Evolutionary conservation across 106 monocot species (phyloP), one percentile per base, ranked within the genome.

Genomic region (Phalaenopsis equestris): DNA sequence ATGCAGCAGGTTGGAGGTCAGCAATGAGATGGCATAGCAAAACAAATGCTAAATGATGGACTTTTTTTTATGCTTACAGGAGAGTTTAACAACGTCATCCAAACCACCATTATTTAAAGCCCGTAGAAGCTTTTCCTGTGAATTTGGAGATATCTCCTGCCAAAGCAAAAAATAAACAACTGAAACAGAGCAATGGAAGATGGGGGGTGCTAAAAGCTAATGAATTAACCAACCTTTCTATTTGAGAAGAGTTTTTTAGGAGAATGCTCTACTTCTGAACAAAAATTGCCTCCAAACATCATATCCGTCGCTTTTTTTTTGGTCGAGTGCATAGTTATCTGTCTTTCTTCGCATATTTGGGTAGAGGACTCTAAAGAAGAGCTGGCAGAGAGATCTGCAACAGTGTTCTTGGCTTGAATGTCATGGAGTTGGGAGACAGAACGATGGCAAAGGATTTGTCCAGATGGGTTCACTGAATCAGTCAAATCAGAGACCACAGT

Each of bases 61-160:
- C 41, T n/a, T 5, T 41, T 14, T 55, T 23, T 42, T 52, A 21
- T 49, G 80, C 87, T 81, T 86, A 92, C 93, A 75, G 6, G 84
- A 77, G 80, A 42, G 42, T 85, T 86, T 67, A n/a, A 77, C 78
- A 19, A 55, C 78, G 75, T 87, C 84, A 73, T 82, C 78, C 9
- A 88, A 64, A 55, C 91, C 79, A 30, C 84, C 79, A 12, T 58
- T 79, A 79, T 84, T 81, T 55, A 92, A 67, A 77, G 86, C 87
- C 48, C 52, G 73, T 48, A 85, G 88, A 68, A 94, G 92, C 52
- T 85, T 97, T 85, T 94, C 94, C 78, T 94, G 93, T 79, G 90
- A 94, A 61, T 85, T 89, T 72, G 94, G 94, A 80, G 97, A 94
- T 9, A 76, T 76, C 6, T 80, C 86, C 97, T 94, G 87, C 74